phyloP scores from a whole-genome alignment of 2,329 filamentous ascomycete species.

The Myotisia sp. region DNA sequence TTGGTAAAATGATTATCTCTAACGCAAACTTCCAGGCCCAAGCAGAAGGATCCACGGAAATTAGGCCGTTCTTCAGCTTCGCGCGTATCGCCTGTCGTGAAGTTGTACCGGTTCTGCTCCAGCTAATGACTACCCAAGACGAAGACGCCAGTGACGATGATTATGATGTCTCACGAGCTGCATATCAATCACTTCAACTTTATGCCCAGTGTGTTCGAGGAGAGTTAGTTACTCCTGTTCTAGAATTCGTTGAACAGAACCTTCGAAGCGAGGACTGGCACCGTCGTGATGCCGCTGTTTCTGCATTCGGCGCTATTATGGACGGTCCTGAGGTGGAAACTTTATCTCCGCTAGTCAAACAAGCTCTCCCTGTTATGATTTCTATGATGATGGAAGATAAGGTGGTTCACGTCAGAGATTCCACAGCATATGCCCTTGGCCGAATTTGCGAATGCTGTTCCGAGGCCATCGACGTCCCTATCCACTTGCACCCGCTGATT shows the following conservation, averaged over 20 bases:
- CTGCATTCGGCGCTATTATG: constrained; percentile 96
- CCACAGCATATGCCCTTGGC: constrained; percentile 86
- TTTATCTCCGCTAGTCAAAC: constrained; percentile 86
- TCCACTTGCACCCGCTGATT: constrained; percentile 74
- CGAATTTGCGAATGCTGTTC: constrained; percentile 91
- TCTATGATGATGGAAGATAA: constrained; percentile 91
- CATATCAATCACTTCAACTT: constrained; percentile 91
- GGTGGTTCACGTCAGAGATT: constrained; percentile 84
- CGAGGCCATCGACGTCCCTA: constrained; percentile 71
- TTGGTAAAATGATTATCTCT: neutral
- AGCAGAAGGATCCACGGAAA: constrained; percentile 62
- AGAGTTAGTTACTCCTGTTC: constrained; percentile 70
- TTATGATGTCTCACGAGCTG: constrained; percentile 88
- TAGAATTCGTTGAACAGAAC: constrained; percentile 83
- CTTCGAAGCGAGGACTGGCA: constrained; percentile 89
- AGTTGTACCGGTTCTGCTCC: constrained; percentile 80
- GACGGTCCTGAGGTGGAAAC: constrained; percentile 90
- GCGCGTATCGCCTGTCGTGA: constrained; percentile 82
- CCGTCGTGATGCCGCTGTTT: constrained; percentile 84
- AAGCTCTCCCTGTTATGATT: constrained; percentile 82
- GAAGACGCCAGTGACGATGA: constrained; percentile 94
- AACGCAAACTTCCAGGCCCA: constrained; percentile 30
- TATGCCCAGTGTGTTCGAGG: constrained; percentile 84
- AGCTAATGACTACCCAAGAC: constrained; percentile 87
- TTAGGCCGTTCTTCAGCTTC: constrained; percentile 92